These are phyloP conservation scores for Verticillium klebahnii DNA, from an alignment of 2,329 filamentous ascomycete genomes.

Conservation along the genomic window DNA sequence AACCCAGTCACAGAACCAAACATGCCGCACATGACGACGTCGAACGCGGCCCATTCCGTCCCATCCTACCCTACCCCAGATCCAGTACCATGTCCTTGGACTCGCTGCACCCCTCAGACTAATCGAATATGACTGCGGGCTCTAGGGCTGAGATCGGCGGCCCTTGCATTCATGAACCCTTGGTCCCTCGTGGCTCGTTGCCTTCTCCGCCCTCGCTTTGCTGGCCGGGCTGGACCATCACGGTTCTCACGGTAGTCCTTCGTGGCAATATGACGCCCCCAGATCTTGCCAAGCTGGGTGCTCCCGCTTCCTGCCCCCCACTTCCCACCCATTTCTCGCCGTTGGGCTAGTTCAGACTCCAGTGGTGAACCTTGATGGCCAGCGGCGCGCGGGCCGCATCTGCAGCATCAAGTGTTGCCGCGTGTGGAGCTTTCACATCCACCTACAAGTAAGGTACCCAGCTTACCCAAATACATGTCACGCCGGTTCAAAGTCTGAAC, in stretches of 20 bases:
- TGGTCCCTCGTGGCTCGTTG: neutral
- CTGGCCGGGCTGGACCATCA: neutral
- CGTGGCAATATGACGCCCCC: neutral
- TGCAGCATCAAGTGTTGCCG: too few species aligned
- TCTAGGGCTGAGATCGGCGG: neutral
- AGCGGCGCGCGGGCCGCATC: too few species aligned
- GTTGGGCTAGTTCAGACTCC: too few species aligned
- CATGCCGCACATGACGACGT: neutral
- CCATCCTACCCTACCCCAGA: neutral
- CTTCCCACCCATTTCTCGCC: too few species aligned
- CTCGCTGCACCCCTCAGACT: neutral
- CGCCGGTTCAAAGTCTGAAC: too few species aligned
- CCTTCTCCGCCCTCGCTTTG: neutral
- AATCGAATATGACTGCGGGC: neutral
- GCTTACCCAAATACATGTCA: too few species aligned
- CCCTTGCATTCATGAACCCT: neutral
- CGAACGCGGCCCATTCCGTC: neutral
- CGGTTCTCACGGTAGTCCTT: neutral
- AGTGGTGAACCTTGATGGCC: too few species aligned
- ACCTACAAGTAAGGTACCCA: too few species aligned
- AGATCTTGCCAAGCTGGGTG: neutral
- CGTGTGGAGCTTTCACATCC: too few species aligned
- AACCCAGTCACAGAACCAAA: neutral
- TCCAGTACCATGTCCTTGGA: neutral
- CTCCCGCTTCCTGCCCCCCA: neutral